A percentile compares a stretch with the other conserved stretches of the same genome.
These are phyloP conservation scores for Cryoendolithus antarcticus DNA, from an alignment of 2,329 filamentous ascomycete genomes.

Conservation along the genomic window DNA sequence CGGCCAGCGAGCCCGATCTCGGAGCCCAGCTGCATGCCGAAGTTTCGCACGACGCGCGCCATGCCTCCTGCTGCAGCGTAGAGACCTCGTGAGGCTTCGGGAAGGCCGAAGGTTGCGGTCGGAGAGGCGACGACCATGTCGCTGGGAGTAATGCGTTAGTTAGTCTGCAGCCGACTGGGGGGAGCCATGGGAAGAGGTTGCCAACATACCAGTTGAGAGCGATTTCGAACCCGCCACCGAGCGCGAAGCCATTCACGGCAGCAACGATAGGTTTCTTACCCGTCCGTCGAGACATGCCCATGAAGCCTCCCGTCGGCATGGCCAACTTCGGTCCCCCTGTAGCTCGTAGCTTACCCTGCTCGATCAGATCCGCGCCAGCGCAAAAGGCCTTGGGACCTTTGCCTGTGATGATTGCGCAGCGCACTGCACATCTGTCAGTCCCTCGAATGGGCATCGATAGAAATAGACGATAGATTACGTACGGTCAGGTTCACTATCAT, in stretches of 20 bases:
- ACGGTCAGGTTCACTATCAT: slow-evolving; percentile 19
- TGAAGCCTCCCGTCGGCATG: slow-evolving; percentile 43
- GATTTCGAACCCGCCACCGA: slow-evolving; percentile 70
- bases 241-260: slow-evolving; percentile 62
- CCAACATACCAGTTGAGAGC: slow-evolving; percentile 44
- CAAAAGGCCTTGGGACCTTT: slow-evolving; percentile 23
- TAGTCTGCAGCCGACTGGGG: neutral
- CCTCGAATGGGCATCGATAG: no score
- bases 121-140: slow-evolving; percentile 56
- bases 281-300: slow-evolving; percentile 50
- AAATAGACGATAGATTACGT: no score
- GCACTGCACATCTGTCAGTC: slow-evolving; percentile 11
- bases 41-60: slow-evolving; percentile 50
- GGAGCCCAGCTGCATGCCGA: slow-evolving; percentile 57
- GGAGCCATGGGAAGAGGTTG: neutral
- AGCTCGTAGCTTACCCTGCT: slow-evolving; percentile 14
- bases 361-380: slow-evolving; percentile 23
- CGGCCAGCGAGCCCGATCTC: slow-evolving; percentile 59
- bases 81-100: slow-evolving; percentile 60
- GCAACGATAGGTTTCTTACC: slow-evolving; percentile 66
- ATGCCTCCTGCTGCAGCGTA: slow-evolving; percentile 59
- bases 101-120: slow-evolving; percentile 52
- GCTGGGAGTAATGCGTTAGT: neutral
- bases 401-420: slow-evolving; percentile 21
- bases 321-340: neutral